These are phyloP conservation scores for Aspergillus ruber DNA, from an alignment of 2,329 filamentous ascomycete species.

Conservation along the genomic window DNA sequence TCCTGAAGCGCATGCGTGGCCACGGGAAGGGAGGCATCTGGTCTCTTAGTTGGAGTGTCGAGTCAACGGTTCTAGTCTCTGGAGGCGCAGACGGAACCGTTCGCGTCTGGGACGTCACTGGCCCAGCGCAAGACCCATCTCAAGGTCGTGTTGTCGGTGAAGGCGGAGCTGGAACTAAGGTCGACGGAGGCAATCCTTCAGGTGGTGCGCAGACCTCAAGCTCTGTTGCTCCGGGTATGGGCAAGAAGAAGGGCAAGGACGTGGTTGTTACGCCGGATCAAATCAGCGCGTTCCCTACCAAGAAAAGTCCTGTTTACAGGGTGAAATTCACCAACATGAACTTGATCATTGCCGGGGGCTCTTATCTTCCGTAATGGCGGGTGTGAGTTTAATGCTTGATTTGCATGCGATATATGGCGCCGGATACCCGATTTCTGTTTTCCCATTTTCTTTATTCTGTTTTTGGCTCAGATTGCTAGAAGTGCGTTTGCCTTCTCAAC, in stretches of 20 bases:
- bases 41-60: slow-evolving; percentile 87
- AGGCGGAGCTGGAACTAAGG: slow-evolving; percentile 42
- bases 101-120: slow-evolving; percentile 83
- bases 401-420: slow-evolving; percentile 10
- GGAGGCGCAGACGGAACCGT: slow-evolving; percentile 90
- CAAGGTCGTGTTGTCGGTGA: slow-evolving; percentile 49
- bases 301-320: slow-evolving; percentile 91
- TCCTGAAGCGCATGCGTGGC: slow-evolving; percentile 87
- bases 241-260: slow-evolving; percentile 76
- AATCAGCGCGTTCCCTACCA: slow-evolving; percentile 89
- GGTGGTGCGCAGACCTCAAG: slow-evolving; percentile 41
- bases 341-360: slow-evolving; percentile 75
- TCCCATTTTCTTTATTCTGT: background rate
- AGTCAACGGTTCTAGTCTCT: slow-evolving; percentile 83
- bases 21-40: slow-evolving; percentile 92
- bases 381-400: slow-evolving; percentile 1
- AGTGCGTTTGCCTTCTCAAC: background rate
- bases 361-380: slow-evolving; percentile 48
- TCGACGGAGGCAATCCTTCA: slow-evolving; percentile 48
- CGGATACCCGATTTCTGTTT: slow-evolving; percentile 12
- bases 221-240: slow-evolving; percentile 35
- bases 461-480: too few relatives aligned
- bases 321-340: slow-evolving; percentile 95
- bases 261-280: slow-evolving; percentile 87
- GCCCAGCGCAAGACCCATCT: slow-evolving; percentile 56